A percentile compares a stretch with the other conserved stretches of the same genome.
These are phyloP conservation scores for Rhynchosporium graminicola DNA, from an alignment of 2,329 filamentous ascomycete species.

Conservation along the genomic window DNA sequence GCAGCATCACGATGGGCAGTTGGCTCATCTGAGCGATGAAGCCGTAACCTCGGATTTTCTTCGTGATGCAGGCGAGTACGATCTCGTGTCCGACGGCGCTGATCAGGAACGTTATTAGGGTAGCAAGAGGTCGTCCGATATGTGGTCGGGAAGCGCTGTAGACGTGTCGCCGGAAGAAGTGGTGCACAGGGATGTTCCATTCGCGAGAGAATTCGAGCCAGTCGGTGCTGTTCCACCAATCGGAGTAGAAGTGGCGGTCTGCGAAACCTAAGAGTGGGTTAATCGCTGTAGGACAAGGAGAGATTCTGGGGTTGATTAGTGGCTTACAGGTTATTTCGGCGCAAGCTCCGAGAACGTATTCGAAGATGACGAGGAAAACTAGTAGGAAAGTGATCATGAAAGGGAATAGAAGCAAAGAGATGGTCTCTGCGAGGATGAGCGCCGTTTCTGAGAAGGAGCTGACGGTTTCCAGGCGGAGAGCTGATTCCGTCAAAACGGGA, in stretches of 20 bases:
- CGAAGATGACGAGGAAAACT: constrained; percentile 97
- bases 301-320: not conserved
- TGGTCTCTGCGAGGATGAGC: constrained; percentile 84
- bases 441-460: constrained; percentile 60
- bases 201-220: constrained; percentile 96
- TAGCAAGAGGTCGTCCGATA: constrained; percentile 76
- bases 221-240: constrained; percentile 78
- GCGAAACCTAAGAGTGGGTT: constrained; percentile 59
- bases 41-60: constrained; percentile 93
- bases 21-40: constrained; percentile 96
- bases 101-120: constrained; percentile 87
- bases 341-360: constrained; percentile 92
- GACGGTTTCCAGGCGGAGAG: constrained; percentile 50
- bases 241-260: constrained; percentile 88
- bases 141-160: constrained; percentile 79
- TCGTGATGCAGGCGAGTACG: constrained; percentile 96
- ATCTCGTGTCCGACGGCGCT: constrained; percentile 89
- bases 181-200: constrained; percentile 98
- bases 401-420: constrained; percentile 88
- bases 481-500: constrained; percentile 78
- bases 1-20: constrained; percentile 89
- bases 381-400: constrained; percentile 96
- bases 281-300: constrained; percentile 5
- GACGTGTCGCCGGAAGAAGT: constrained; percentile 92
- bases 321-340: constrained; percentile 77